Percentiles rank a stretch among this genome's conserved stretches.
These are phyloP conservation scores for Coemansia sp. DNA, from an alignment of 192 early-diverging fungal genomes.

Conservation along the genomic window DNA sequence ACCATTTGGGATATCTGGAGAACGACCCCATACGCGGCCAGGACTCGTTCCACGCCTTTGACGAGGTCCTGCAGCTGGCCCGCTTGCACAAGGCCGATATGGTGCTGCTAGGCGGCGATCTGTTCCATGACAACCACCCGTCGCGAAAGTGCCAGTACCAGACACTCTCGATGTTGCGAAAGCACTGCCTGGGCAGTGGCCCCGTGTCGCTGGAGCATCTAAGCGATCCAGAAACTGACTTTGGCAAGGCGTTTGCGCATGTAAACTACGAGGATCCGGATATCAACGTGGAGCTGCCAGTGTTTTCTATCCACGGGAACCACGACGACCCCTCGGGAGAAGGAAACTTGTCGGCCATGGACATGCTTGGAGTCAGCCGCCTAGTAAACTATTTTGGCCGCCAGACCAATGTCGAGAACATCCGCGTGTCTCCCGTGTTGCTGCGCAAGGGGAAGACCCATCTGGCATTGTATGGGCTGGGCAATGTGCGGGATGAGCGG, in stretches of 20 bases:
- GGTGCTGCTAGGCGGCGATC: slow-evolving; percentile 88
- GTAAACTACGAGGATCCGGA: slow-evolving; percentile 90
- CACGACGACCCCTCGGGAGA: slow-evolving; percentile 93
- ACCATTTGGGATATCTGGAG: slow-evolving; percentile 91
- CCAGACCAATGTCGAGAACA: slow-evolving; percentile 66
- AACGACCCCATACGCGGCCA: slow-evolving; percentile 80
- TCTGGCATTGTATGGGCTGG: slow-evolving; percentile 85
- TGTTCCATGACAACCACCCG: slow-evolving; percentile 95
- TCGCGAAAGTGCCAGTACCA: slow-evolving; percentile 71
- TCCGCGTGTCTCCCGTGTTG: slow-evolving; percentile 76
- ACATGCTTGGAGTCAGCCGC: slow-evolving; percentile 73
- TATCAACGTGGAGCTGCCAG: slow-evolving; percentile 76
- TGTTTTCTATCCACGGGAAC: slow-evolving; percentile 97
- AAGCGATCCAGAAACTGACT: slow-evolving; percentile 73
- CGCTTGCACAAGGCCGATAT: slow-evolving; percentile 70
- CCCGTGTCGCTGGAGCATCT: slow-evolving; percentile 68
- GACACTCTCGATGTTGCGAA: slow-evolving; percentile 67
- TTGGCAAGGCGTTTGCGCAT: slow-evolving; percentile 59
- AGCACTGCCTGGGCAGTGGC: slow-evolving; percentile 66
- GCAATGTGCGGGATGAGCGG: slow-evolving; percentile 90
- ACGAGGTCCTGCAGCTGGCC: slow-evolving; percentile 84
- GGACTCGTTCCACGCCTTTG: slow-evolving; percentile 84
- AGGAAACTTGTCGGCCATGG: slow-evolving; percentile 78
- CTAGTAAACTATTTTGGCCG: slow-evolving; percentile 94
- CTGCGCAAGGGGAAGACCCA: slow-evolving; percentile 74